A percentile compares a stretch with the other conserved stretches of the same genome.
Evolutionary conservation across 371 early-diverging fungal genomes (phyloP).

Genomic region (Circinella minor): DNA sequence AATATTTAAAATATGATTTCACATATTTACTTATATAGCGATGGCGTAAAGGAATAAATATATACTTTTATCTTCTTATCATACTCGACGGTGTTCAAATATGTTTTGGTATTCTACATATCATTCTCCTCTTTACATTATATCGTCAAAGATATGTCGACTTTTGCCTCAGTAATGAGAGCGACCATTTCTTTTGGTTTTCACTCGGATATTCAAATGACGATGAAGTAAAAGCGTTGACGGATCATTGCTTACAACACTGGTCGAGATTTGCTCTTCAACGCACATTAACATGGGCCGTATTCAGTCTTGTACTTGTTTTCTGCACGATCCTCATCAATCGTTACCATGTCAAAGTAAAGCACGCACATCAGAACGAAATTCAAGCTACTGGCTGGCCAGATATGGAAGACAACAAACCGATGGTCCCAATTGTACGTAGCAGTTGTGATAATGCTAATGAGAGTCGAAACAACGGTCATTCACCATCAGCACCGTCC

Average conservation of each 20-base stretch:
- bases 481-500: neutral
- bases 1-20: too few species aligned
- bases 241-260: neutral
- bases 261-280: slow-evolving; percentile 17
- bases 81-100: slow-evolving; percentile 11
- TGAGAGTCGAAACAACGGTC: too few species aligned
- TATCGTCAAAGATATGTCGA: slow-evolving; percentile 15
- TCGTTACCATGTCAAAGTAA: neutral
- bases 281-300: slow-evolving; percentile 23
- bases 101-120: slow-evolving; percentile 17
- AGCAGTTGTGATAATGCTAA: too few species aligned
- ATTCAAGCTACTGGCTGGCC: slow-evolving; percentile 2
- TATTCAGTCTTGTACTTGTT: slow-evolving; percentile 13
- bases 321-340: neutral
- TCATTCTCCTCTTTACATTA: slow-evolving; percentile 18
- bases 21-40: neutral
- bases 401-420: neutral
- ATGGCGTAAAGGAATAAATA: slow-evolving; percentile 5
- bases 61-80: slow-evolving; percentile 7
- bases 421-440: neutral
- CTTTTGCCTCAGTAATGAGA: slow-evolving; percentile 5
- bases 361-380: neutral
- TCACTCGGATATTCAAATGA: slow-evolving; percentile 18
- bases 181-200: slow-evolving; percentile 19
- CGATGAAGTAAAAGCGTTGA: slow-evolving; percentile 8